Evolutionary conservation across 176 grass and related monocot species (phyloP).

Genomic region (Saccharum spontaneum): DNA sequence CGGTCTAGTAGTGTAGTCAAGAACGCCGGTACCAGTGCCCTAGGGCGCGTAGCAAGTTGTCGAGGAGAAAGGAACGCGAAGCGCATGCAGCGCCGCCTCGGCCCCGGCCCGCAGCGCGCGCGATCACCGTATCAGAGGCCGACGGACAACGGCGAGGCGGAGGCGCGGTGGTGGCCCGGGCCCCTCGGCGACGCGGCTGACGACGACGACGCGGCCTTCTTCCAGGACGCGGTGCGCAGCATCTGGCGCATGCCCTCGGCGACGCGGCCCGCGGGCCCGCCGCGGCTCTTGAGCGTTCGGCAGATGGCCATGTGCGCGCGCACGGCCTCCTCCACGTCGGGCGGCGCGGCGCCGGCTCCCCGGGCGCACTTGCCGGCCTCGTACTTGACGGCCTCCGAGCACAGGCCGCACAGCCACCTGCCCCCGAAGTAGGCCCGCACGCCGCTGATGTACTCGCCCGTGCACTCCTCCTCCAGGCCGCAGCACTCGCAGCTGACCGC

Average conservation of each 20-base stretch:
- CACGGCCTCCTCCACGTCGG: slow-evolving; percentile 63
- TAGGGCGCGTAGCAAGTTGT: neutral
- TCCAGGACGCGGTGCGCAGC: slow-evolving; percentile 54
- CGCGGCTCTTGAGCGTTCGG: slow-evolving; percentile 41
- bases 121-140: neutral
- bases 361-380: slow-evolving; percentile 51
- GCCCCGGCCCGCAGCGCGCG: too few species aligned
- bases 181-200: neutral
- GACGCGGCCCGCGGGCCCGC: slow-evolving; percentile 59
- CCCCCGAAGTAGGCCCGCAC: slow-evolving; percentile 60
- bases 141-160: neutral
- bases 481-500: slow-evolving; percentile 75
- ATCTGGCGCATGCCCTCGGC: slow-evolving; percentile 85
- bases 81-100: neutral
- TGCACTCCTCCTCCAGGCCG: slow-evolving; percentile 83
- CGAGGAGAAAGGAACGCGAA: neutral
- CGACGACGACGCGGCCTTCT: neutral
- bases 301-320: slow-evolving; percentile 75
- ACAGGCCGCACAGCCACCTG: slow-evolving; percentile 81
- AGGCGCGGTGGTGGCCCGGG: neutral
- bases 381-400: slow-evolving; percentile 75
- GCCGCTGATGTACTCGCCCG: slow-evolving; percentile 56
- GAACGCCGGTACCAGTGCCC: neutral
- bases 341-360: neutral
- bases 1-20: neutral